Evolutionary conservation across 129 eudicot species (phyloP), one percentile per base, ranked within the genome.

Genomic region (Calendula officinalis): DNA sequence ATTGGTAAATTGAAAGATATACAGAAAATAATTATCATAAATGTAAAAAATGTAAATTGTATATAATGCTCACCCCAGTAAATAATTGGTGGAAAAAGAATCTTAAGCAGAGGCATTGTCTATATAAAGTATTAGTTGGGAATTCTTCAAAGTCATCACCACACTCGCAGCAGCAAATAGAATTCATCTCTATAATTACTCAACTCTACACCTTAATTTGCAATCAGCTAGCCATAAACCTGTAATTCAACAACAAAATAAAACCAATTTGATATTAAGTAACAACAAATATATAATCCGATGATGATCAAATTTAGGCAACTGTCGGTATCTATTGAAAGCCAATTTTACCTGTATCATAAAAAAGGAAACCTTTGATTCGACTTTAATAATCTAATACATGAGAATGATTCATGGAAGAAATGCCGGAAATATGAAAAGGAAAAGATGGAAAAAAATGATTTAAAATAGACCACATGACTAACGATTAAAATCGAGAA

Each of bases 31-130:
- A 22, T 22, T 22, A 43, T 43, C 4, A 8, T 8, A 43, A 43
- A 3, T 3, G 48, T 43, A 8, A 42, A 38, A 36, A n/a, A n/a
- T n/a, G n/a, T n/a, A n/a, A n/a, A 22, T 22, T 13, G 17, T 22
- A 22, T 22, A 63, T 43, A 22, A 22, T 22, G 67, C 78, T 66
- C 41, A 74, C 78, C 72, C 78, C 78, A 7, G 78, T 12, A 30
- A 74, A 74, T 22, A 74, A 74, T 32, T 74, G 78, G 16, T 74
- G 78, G 65, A 74, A 66, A 48, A 74, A 74, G 67, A 74, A 74
- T 65, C 78, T 59, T 32, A 74, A 66, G 33, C 73, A 74, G 32
- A 66, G 16, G 61, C 78, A 74, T 47, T 66, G 78, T 49, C 78
- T 57, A 42, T 74, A 74, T 10, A 74, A 33, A n/a, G 62, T 8